These are phyloP conservation scores for Pulveroboletus sp. DNA, from an alignment of 1,284 basidiomycete genomes.

Conservation along the genomic window DNA sequence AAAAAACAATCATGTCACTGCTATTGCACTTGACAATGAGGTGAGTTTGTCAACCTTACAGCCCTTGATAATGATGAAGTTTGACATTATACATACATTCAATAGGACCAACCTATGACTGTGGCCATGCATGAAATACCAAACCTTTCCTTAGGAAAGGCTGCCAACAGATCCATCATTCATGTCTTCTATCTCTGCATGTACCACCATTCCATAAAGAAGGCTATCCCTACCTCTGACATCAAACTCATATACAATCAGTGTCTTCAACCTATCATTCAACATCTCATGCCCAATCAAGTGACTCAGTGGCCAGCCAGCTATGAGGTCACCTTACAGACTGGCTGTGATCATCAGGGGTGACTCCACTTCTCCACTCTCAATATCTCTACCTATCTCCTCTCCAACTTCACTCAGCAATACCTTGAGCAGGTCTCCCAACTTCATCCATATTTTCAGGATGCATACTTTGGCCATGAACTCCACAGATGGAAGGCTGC, in stretches of 20 bases:
- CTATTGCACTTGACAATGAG: not conserved
- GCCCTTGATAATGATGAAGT: no score
- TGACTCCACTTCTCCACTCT: not conserved
- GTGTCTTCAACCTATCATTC: not conserved
- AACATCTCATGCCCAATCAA: not conserved
- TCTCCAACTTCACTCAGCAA: not conserved
- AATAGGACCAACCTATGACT: no score
- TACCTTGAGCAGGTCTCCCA: not conserved
- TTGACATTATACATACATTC: no score
- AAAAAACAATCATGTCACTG: conserved; percentile 5
- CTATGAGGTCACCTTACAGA: not conserved
- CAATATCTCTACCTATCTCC: not conserved
- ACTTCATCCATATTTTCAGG: not conserved
- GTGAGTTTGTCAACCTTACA: not conserved
- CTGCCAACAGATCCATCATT: not conserved
- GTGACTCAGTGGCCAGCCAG: conserved; percentile 10
- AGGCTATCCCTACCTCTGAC: not conserved
- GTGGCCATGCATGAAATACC: conserved; percentile 16
- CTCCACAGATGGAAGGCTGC: conserved; percentile 11
- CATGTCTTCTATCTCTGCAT: conserved; percentile 15
- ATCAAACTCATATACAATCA: conserved; percentile 3
- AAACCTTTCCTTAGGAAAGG: conserved; percentile 13
- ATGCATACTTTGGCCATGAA: no score
- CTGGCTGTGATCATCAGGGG: not conserved
- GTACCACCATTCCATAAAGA: not conserved